Evolutionary conservation across 352 stramenopile species (phyloP).

Genomic region (Peronospora farinosa): DNA sequence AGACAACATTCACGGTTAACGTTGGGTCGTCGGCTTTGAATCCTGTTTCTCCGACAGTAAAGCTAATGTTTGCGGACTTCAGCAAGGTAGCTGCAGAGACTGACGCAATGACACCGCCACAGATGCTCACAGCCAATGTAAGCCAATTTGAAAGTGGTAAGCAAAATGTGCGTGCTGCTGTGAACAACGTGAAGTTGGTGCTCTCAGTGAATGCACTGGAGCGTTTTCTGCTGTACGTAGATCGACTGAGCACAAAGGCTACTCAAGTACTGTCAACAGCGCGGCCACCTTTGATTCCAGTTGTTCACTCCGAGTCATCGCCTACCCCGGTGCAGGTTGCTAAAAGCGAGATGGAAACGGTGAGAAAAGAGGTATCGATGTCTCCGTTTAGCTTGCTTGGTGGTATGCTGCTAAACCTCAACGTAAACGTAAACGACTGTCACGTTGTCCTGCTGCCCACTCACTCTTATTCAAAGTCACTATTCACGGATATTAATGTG

Average conservation of each 20-base stretch:
- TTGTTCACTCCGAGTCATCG: conserved; percentile 28
- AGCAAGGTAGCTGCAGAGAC: conserved; percentile 26
- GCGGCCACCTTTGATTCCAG: conserved; percentile 27
- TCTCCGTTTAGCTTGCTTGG: conserved; percentile 55
- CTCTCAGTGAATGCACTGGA: conserved; percentile 42
- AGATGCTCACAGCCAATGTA: conserved; percentile 42
- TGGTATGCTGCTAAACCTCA: conserved; percentile 45
- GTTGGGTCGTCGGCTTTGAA: conserved; percentile 30
- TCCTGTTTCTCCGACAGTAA: conserved; percentile 35
- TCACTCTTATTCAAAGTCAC: conserved; percentile 41
- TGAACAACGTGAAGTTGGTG: conserved; percentile 50
- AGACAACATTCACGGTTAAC: conserved; percentile 50
- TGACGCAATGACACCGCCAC: conserved; percentile 28
- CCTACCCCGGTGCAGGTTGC: conserved; percentile 19
- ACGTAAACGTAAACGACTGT: conserved; percentile 49
- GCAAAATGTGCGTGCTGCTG: conserved; percentile 31
- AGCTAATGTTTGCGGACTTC: conserved; percentile 55
- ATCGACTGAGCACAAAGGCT: conserved; percentile 47
- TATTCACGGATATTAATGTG: conserved; percentile 54
- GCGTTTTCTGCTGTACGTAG: conserved; percentile 56
- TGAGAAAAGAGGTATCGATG: conserved; percentile 43
- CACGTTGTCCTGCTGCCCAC: conserved; percentile 46
- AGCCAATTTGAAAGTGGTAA: conserved; percentile 44
- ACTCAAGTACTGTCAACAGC: conserved; percentile 45
- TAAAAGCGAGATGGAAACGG: conserved; percentile 31